Evolutionary conservation across 176 grass and related monocot genomes (phyloP), one percentile per base, ranked within the genome.

Genomic region (Melocanna baccifera): DNA sequence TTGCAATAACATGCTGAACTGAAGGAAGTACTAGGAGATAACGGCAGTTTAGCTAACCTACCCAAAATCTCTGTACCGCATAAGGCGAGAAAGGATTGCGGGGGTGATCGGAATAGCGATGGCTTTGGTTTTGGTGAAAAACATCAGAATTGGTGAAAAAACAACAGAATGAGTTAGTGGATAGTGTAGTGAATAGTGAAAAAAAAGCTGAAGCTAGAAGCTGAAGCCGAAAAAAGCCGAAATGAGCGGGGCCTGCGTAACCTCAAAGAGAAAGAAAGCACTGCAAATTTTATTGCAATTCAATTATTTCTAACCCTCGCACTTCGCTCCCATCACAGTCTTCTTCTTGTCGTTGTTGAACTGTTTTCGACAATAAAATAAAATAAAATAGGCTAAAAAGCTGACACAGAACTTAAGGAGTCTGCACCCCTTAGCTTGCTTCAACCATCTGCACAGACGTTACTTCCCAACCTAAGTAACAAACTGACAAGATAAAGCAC

Each of bases 41-140:
- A 74, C 2, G 15, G 43, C 81, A 84, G 75, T 84, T 75, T 76
- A 91, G 89, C 81, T 91, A 84, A 91, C 85, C 85, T 75, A 80
- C 69, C 68, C 61, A 71, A 76, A 73, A 46, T 75, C 34, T 79
- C 46, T 25, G 52, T 19, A 37, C 0, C 1, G 1, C 28, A n/a
- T 23, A 22, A 47, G 7, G 19, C 12, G 1, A 46, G 4, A 30
- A 42, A 34, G 0, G 23, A 18, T 13, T 23, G 9, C n/a, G n/a
- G n/a, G n/a, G n/a, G n/a, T n/a, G n/a, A n/a, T n/a, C n/a, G n/a
- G n/a, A n/a, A n/a, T n/a, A n/a, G n/a, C n/a, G n/a, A n/a, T n/a
- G n/a, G n/a, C n/a, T n/a, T n/a, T n/a, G n/a, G n/a, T n/a, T n/a
- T n/a, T n/a, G n/a, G n/a, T n/a, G n/a, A n/a, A n/a, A n/a, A n/a